Evolutionary conservation across 1,284 basidiomycete genomes (phyloP), one percentile per base, ranked within the genome.

Genomic region (Fomes fomentarius): DNA sequence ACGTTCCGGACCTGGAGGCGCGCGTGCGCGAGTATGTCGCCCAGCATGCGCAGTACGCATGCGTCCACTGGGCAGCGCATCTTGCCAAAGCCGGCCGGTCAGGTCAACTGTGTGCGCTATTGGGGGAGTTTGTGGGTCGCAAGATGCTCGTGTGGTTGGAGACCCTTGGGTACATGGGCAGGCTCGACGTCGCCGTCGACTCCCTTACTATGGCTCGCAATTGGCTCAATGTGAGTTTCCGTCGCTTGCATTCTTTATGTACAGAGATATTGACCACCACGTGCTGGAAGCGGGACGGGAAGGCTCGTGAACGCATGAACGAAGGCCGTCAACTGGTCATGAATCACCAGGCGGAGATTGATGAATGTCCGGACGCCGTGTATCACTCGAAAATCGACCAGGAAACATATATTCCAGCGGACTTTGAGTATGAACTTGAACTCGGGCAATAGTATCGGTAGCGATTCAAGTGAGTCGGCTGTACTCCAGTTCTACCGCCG

Each of bases 1-100:
- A 53, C 31, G 21, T 53, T 11, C 12, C 11, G 8, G 45, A 42
- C 15, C 25, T 53, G 17, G 12, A 17, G 14, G 34, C 15, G 1
- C 44, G 45, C 12, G 25, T 47, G 17, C 44, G 33, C 12, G 10
- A 26, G 10, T 15, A 30, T 26, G 35, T 48, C 21, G 46, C 52
- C 22, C 35, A 34, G 7, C 51, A 53, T 31, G 39, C 30, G 33
- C 45, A 24, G 39, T 53, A 53, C 39, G 51, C 51, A 26, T 53
- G 45, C 31, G 22, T 47, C 19, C 51, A 53, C 12, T 53, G 51
- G 51, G 51, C 51, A 5, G 12, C 31, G n/a, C 51, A 53, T 28
- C 40, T 53, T 11, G 7, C 26, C 11, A 35, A 31, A 7, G 33
- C 34, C 21, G 44, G 28, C 25, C 33, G 19, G 15, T 40, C 37